Evolutionary conservation across 2,329 filamentous ascomycete genomes (phyloP), one percentile per base, ranked within the genome.

Genomic region (Fusarium sp.): DNA sequence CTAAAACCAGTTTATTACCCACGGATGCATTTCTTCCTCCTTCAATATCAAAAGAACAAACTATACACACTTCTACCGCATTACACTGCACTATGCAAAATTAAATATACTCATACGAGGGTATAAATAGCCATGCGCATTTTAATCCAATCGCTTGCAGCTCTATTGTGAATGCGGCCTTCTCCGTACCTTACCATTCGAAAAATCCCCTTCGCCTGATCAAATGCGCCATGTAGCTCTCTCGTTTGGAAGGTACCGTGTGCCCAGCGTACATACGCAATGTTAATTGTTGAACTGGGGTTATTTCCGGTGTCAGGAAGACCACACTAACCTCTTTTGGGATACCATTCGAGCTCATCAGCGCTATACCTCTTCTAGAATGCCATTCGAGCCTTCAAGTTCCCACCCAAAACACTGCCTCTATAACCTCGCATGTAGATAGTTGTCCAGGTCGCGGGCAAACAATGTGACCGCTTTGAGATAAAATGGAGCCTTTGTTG

Each of bases 311-410:
- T 56, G 32, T 47, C 50, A 65, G 15, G 4, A 17, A 7, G 6
- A 2, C 9, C 5, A 11, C 32, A 37, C 64, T 68, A 72, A 44
- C 43, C 15, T 50, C 17, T 67, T 70, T 55, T 20, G 53, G 71
- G 43, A 58, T 41, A 14, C 33, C 56, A 75, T 74, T 75, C 74
- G 71, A 76, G 62, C 30, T 53, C 35, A 11, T n/a, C 17, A n/a
- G 9, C 35, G 9, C 35, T n/a, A 37, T 37, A 44, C 45, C 17
- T 54, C 17, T 70, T 68, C 50, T 20, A 47, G 72, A 43, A 58
- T 43, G 20, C 52, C 56, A 74, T 76, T 75, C 74, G 71, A 75
- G 65, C 20, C 11, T 32, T 3, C 7, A n/a, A 47, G 22, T 30
- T 17, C 47, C 51, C 33, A 46, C 35, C 28, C 6, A 22, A 6